A percentile compares a stretch with the other conserved stretches of the same genome.
Evolutionary conservation across 1,139 yeast genomes (phyloP).

Genomic region (Wickerhamiella pararugosa): DNA sequence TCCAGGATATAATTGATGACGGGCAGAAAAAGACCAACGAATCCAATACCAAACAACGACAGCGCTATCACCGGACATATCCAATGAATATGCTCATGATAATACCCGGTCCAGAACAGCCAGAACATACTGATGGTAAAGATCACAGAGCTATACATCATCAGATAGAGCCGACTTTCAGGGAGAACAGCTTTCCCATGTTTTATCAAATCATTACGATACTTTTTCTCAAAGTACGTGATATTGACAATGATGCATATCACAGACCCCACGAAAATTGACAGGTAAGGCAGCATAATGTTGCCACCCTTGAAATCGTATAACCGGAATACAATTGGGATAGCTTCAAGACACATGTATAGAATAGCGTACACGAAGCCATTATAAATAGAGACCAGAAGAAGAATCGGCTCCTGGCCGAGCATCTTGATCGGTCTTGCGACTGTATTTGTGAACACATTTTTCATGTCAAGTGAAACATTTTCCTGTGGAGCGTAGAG

Average conservation of each 20-base stretch:
- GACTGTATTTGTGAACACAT: constrained; percentile 16
- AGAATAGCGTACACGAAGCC: constrained; percentile 43
- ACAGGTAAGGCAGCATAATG: constrained; percentile 34
- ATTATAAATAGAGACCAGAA: constrained; percentile 42
- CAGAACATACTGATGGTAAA: constrained; percentile 51
- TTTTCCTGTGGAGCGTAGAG: constrained; percentile 9
- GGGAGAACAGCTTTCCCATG: constrained; percentile 30
- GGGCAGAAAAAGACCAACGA: constrained; percentile 61
- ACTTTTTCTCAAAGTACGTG: constrained; percentile 14
- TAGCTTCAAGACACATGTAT: constrained; percentile 41
- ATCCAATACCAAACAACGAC: constrained; percentile 61
- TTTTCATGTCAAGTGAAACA: constrained; percentile 4
- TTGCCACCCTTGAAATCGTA: constrained; percentile 25
- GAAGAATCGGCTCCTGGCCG: constrained; percentile 38
- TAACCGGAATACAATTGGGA: constrained; percentile 37
- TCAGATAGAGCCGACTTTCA: constrained; percentile 38
- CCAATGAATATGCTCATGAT: constrained; percentile 10
- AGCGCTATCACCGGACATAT: constrained; percentile 54
- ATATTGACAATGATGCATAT: constrained; percentile 24
- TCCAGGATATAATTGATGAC: constrained; percentile 72
- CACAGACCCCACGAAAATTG: constrained; percentile 33
- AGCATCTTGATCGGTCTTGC: constrained; percentile 35
- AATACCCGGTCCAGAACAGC: constrained; percentile 43
- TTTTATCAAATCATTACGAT: constrained; percentile 11
- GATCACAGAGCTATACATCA: constrained; percentile 30